phyloP scores from a whole-genome alignment of 2,329 filamentous ascomycete species.

The Verruconis gallopava region DNA sequence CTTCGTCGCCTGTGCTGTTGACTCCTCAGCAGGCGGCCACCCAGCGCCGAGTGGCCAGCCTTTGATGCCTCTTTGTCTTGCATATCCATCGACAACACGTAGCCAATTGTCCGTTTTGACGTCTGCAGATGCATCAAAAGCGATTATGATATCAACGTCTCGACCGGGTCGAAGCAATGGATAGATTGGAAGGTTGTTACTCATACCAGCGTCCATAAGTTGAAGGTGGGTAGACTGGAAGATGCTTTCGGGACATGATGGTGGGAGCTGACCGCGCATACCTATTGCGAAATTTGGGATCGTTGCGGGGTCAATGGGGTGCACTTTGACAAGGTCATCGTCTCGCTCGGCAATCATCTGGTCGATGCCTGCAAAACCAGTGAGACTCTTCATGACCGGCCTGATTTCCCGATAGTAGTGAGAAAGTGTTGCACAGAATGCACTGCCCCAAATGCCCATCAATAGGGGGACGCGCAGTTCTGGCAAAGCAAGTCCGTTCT shows the following conservation, averaged over 20 bases:
- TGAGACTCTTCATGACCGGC: slow-evolving; percentile 63
- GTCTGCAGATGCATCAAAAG: slow-evolving; percentile 90
- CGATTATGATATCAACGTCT: slow-evolving; percentile 77
- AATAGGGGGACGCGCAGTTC: slow-evolving; percentile 74
- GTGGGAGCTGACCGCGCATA: slow-evolving; percentile 61
- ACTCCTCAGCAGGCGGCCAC: slow-evolving; percentile 59
- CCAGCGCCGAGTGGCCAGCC: slow-evolving; percentile 93
- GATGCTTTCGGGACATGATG: slow-evolving; percentile 64
- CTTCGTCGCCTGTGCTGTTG: slow-evolving; percentile 45
- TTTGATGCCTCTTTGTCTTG: slow-evolving; percentile 74
- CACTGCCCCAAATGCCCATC: slow-evolving; percentile 91
- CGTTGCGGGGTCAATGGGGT: slow-evolving; percentile 82
- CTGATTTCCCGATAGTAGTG: slow-evolving; percentile 93
- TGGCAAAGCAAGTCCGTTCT: slow-evolving; percentile 59
- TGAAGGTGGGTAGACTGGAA: slow-evolving; percentile 51
- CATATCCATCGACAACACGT: slow-evolving; percentile 85
- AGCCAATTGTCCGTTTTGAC: slow-evolving; percentile 95
- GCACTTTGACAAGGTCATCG: slow-evolving; percentile 76
- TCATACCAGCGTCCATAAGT: slow-evolving; percentile 94
- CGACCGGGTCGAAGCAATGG: slow-evolving; percentile 79
- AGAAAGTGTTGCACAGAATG: slow-evolving; percentile 87
- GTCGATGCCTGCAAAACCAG: slow-evolving; percentile 66
- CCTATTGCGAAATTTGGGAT: slow-evolving; percentile 83
- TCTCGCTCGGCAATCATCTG: slow-evolving; percentile 70
- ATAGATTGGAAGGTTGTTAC: slow-evolving; percentile 93